Conservation (phyloP, 306 rosid species). For the Castanea sativa region DNA sequence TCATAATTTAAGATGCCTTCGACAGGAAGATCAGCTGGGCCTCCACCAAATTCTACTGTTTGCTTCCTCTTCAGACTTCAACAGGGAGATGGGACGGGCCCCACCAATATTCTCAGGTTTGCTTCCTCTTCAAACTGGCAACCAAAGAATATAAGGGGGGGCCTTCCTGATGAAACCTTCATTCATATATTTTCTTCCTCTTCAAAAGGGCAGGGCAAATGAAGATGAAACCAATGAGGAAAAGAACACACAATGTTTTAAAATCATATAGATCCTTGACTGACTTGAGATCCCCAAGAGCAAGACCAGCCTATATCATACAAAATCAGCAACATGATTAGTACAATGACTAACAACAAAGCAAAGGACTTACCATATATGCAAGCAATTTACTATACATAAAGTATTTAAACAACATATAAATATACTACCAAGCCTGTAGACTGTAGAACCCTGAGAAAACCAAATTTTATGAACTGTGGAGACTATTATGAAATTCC, state of each 20-base stretch:
- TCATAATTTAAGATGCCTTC: conserved; percentile 23
- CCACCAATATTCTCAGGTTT: neutral
- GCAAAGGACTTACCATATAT: conserved; percentile 5
- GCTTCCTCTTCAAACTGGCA: neutral
- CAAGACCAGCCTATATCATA: conserved; percentile 82
- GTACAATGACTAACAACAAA: neutral
- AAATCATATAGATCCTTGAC: conserved; percentile 87
- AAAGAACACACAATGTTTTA: conserved; percentile 81
- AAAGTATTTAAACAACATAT: neutral
- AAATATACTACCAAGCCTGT: neutral
- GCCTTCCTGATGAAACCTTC: conserved; percentile 29
- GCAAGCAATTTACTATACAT: neutral
- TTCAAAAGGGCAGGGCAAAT: conserved; percentile 74
- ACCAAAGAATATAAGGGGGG: neutral
- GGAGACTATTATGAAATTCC: neutral
- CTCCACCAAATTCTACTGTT: neutral
- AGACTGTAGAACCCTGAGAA: neutral
- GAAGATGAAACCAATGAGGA: conserved; percentile 80
- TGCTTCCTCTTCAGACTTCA: neutral
- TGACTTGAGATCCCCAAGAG: conserved; percentile 97
- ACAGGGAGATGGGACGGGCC: neutral
- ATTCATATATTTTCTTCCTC: conserved; percentile 87
- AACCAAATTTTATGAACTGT: neutral
- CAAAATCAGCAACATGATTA: conserved; percentile 18
- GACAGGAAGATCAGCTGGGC: conserved; percentile 8